Evolutionary conservation across 768 basidiomycete genomes (phyloP), one percentile per base, ranked within the genome.

Genomic region (Phaeotremella fagi): DNA sequence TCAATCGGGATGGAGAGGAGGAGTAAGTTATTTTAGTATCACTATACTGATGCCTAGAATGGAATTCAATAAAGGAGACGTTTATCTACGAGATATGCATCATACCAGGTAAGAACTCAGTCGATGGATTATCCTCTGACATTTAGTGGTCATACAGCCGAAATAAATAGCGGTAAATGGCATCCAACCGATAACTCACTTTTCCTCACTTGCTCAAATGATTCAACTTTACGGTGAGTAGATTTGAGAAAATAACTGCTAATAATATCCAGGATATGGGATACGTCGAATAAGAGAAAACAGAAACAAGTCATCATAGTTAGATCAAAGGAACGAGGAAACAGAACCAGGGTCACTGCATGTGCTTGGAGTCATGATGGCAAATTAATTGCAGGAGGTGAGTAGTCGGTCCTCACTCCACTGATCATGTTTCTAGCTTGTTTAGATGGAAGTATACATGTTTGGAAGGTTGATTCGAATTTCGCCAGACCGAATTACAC

Each of bases 51-150:
- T 26, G 20, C 36, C 9, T 37, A 53, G 77, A 24, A 71, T 74
- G 1, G 76, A 75, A 51, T 79, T 68, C 73, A 79, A 90, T 70
- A 98, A 98, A 77, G 95, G 95, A 28, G 95, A 99, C 76, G 89
- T 88, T 55, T 99, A 98, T 73, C 88, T 99, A 62, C 86, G 95
- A 51, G 95, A 99, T 76, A 92, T 99, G 88, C 90, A 90, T 75
- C 86, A 98, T 70, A 99, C 95, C n/a, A 81, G 86, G 94, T 94
- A 65, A 61, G 90, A 78, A 18, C 59, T 50, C n/a, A 11, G 23
- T 23, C 45, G 22, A 15, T 42, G 26, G 23, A 15, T 27, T 25
- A 37, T 53, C 64, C 24, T 62, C 31, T 54, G 18, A 26, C 54
- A n/a, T 60, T 7, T 41, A 97, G 92, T 25, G 95, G 95, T 1